Evolutionary conservation across 306 rosid genomes (phyloP), one percentile per base, ranked within the genome.

Genomic region (Vigna nakashimae): DNA sequence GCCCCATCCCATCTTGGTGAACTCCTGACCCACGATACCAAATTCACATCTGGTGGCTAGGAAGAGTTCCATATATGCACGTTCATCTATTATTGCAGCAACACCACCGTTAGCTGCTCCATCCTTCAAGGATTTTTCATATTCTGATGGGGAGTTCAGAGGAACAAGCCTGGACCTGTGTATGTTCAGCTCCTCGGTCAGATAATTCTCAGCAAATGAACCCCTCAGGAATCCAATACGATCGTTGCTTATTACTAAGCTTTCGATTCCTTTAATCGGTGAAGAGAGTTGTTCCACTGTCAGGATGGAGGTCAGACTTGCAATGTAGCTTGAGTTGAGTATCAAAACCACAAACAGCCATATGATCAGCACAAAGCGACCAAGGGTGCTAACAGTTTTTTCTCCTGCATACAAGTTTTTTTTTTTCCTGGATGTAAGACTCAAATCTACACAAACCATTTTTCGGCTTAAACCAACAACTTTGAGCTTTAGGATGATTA

Each of bases 1-100:
- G 66, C 97, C 97, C 97, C 97, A 92, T 1, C 96, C 94, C 49
- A 87, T 87, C 85, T 88, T 92, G 83, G 97, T 92, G 90, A 92
- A 92, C 82, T 92, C 92, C 82, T 86, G 96, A 30, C 96, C 97
- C 22, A 92, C 88, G 63, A 92, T 84, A 52, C 97, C 87, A 58
- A 73, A 92, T 36, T 92, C 88, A 43, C 97, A 92, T 40, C 84
- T 81, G 13, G 85, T 82, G 51, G 96, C 74, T 6, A 92, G 88
- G 88, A 92, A 90, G 20, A 90, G 84, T 82, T 92, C 96, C 52
- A 89, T 82, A 74, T 82, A 92, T 11, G 97, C 89, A 49, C 91
- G 92, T 80, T 92, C 96, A 40, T 89, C 96, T 12, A 92, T 48
- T 16, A 90, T 72, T 7, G 97, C 97, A 18, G 90, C 81, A 68